Base-by-base conservation (phyloP, 2,329 filamentous ascomycete species). In the Alternaria atra region DNA sequence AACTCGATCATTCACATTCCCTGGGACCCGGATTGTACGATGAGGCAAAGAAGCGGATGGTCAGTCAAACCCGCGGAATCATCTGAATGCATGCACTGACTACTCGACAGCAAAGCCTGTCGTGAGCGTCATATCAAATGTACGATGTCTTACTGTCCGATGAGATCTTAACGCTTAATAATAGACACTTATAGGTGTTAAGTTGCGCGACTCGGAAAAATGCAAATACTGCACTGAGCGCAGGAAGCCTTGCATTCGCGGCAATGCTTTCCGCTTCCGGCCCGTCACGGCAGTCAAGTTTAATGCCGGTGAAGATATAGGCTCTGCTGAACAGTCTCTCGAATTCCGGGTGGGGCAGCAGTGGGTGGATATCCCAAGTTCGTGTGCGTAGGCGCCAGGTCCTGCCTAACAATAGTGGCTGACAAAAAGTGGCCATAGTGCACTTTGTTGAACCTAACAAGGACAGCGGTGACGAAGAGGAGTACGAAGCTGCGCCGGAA, bases 91-190 rank as follows among this genome's bases (percentile, higher is more conserved):
- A 59, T 52, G 47, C 69, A 68, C 59, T 70, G 51, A 40, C 42
- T 42, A 3, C 34, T 34, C 37, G 27, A 54, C 47, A 75, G 72
- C 54, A 75, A 73, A 46, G 68, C 72, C 20, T 75, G 72, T 53
- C 69, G 72, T 51, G 71, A 75, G 64, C 70, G 72, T 52, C 72
- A 73, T 57, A 75, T 75, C 63, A 73, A 72, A 66, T 75, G 72
- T 75, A 68, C 43, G 67, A 6, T 32, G 20, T 30, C 15, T 25
- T 20, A 48, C 44, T 23, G 23, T 34, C 29, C 44, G 34, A 48
- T 48, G 44, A 7, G 25, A 40, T 52, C 27, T 35, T 27, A 29
- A 42, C 25, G 50, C 50, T 52, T 15, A 52, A 29, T 20, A 39
- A 39, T 40, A 37, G 17, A 13, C 23, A 34, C 13, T 17, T 37